A percentile compares a stretch with the other conserved stretches of the same genome.
Conservation (phyloP, 2,329 filamentous ascomycete genomes). For the Aspergillus unguis region DNA sequence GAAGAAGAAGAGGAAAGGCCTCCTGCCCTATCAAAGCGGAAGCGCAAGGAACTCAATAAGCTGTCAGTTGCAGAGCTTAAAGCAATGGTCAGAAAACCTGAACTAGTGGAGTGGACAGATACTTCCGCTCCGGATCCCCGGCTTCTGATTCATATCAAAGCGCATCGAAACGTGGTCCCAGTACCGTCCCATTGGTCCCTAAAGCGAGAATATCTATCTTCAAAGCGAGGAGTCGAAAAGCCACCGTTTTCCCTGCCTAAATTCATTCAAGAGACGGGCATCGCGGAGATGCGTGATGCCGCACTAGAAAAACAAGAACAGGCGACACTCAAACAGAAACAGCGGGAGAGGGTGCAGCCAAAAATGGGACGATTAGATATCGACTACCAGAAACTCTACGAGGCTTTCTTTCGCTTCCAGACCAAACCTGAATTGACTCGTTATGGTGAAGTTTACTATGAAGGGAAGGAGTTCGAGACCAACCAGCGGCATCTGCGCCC, state of each 20-base stretch:
- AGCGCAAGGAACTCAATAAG: constrained; percentile 85
- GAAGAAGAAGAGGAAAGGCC: constrained; percentile 65
- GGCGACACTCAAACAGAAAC: constrained; percentile 88
- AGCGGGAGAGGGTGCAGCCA: constrained; percentile 86
- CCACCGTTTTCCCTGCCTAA: constrained; percentile 86
- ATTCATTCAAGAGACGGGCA: constrained; percentile 96
- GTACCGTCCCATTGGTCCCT: constrained; percentile 93
- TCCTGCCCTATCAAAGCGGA: constrained; percentile 86
- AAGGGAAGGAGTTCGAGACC: constrained; percentile 97
- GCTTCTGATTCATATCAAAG: constrained; percentile 89
- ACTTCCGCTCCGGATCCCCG: constrained; percentile 85
- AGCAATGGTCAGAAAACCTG: constrained; percentile 82
- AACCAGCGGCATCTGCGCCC: constrained; percentile 87
- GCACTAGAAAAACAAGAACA: constrained; percentile 94
- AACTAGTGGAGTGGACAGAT: constrained; percentile 97
- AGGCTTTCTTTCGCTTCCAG: constrained; percentile 97
- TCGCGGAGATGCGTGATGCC: constrained; percentile 96
- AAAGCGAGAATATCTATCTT: constrained; percentile 95
- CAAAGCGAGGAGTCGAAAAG: constrained; percentile 95
- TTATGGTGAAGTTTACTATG: constrained; percentile 98
- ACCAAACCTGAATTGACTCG: constrained; percentile 91
- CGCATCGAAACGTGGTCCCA: constrained; percentile 89
- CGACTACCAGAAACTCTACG: constrained; percentile 96
- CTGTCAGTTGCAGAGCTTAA: constrained; percentile 94
- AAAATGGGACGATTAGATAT: constrained; percentile 98